Conservation (phyloP, 1,284 basidiomycete genomes). For the Rhodotorula sp. region DNA sequence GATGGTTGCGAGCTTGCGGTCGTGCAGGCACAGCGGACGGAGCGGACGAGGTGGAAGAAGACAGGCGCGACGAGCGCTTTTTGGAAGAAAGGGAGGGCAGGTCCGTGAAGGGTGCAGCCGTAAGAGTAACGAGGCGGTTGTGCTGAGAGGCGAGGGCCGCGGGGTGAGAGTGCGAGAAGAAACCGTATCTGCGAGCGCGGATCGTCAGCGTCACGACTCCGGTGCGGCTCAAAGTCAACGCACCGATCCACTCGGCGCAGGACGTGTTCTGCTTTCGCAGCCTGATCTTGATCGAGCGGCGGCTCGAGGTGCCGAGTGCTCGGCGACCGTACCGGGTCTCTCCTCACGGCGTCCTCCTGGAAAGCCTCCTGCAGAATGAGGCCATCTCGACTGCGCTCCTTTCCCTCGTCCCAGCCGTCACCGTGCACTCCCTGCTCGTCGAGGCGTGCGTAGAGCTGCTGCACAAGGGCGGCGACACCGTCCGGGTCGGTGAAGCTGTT, state of each 20-base stretch:
- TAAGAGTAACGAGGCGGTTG: constrained; percentile 38
- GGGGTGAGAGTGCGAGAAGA: constrained; percentile 44
- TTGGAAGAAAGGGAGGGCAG: constrained; percentile 21
- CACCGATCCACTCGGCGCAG: constrained; percentile 38
- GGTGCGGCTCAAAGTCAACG: not conserved
- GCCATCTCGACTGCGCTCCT: constrained; percentile 80
- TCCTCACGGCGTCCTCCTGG: not conserved
- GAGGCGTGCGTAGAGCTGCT: constrained; percentile 65
- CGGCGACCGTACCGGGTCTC: not conserved
- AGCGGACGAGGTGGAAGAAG: not conserved
- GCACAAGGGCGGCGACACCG: constrained; percentile 33
- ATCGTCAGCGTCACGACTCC: not conserved
- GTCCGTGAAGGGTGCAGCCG: constrained; percentile 19
- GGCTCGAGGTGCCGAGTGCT: not conserved
- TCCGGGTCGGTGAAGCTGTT: constrained; percentile 23
- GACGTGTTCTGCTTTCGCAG: constrained; percentile 34
- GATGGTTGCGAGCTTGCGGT: not conserved
- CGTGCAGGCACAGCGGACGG: not conserved
- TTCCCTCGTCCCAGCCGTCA: constrained; percentile 85
- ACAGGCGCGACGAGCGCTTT: not conserved
- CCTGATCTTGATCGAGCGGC: constrained; percentile 15
- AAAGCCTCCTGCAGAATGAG: constrained; percentile 55
- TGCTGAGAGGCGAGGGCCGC: constrained; percentile 38
- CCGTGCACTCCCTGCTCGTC: constrained; percentile 82
- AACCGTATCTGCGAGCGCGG: constrained; percentile 38